A percentile compares a stretch with the other conserved stretches of the same genome.
These are phyloP conservation scores for Glutinoglossum americanum DNA, from an alignment of 495 filamentous ascomycete genomes.

Conservation along the genomic window DNA sequence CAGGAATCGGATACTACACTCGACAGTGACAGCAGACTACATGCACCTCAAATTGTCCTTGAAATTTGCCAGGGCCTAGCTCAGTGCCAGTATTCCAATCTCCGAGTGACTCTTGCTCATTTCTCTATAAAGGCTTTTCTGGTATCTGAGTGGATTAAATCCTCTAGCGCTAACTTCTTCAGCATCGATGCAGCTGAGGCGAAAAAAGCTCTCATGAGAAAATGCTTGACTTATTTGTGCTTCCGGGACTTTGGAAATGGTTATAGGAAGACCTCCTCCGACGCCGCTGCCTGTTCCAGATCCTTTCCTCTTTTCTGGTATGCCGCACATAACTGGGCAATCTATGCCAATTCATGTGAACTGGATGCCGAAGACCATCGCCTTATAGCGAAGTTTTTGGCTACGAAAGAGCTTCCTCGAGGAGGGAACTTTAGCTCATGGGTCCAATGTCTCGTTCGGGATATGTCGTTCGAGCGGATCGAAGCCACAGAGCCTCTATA, in stretches of 20 bases:
- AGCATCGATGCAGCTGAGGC: background rate
- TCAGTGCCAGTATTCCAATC: background rate
- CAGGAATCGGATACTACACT: conserved; percentile 2
- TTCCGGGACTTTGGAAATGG: conserved; percentile 3
- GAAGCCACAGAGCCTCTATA: background rate
- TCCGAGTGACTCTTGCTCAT: conserved; percentile 5
- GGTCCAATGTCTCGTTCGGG: background rate
- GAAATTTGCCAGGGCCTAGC: conserved; percentile 5
- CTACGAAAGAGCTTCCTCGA: background rate
- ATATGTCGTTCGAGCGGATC: background rate
- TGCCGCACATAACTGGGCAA: no score
- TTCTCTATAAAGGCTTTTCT: conserved; percentile 4
- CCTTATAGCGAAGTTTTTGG: background rate
- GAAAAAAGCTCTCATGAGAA: conserved; percentile 1
- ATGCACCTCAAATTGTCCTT: background rate
- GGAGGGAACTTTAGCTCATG: conserved; percentile 1
- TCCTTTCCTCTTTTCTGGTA: no score
- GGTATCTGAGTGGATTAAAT: conserved; percentile 3
- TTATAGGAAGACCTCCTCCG: no score
- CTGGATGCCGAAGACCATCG: no score
- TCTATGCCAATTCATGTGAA: no score
- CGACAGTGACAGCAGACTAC: conserved; percentile 4
- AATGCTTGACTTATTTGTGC: conserved; percentile 6
- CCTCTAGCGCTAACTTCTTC: background rate
- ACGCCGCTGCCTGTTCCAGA: no score